Evolutionary conservation across 495 filamentous ascomycete species (phyloP), one percentile per base, ranked within the genome.

Genomic region (Coniosporium apollinis): DNA sequence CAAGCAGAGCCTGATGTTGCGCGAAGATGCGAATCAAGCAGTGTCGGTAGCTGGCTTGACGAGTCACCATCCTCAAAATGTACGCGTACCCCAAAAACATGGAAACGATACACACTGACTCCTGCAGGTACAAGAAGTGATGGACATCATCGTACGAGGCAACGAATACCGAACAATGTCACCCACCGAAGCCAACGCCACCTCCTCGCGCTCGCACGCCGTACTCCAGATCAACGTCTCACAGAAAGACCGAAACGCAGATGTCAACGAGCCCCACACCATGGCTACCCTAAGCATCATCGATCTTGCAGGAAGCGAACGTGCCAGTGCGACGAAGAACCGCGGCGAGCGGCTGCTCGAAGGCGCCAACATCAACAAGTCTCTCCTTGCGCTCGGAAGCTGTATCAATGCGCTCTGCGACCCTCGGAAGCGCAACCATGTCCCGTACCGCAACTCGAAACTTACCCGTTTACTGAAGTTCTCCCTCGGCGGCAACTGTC

Each of bases 391-490:
- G 1, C 61, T 99, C 15, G 89, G 89, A 39, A 89, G 89, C 59
- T 99, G 89, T 59, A 99, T 99, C 62, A 99, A 99, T 51, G 91
- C 89, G 11, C 76, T 99, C 21, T 99, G 89, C 60, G 89, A 99
- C 54, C 75, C 82, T 14, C 72, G 79, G 22, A 94, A 91, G 62
- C 75, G 70, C 36, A 92, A 92, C 45, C 89, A 99, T 50, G 78
- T 99, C 9, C 89, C 89, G 1, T 99, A 99, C 60, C 73, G 89
- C 39, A 94, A 99, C 58, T 94, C 86, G 21, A 99, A 96, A 49
- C 74, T 99, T 32, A 99, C 89, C 2, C 79, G 89, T 28, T 63
- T 99, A 1, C 71, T 99, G 18, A 99, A 99, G 45, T 99, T 99
- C 59, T 91, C 85, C 2, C 68, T 99, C 1, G 89, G 89, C 29